Conservation (phyloP, 805 yeast genomes). For the Candida sakaeoensis region DNA sequence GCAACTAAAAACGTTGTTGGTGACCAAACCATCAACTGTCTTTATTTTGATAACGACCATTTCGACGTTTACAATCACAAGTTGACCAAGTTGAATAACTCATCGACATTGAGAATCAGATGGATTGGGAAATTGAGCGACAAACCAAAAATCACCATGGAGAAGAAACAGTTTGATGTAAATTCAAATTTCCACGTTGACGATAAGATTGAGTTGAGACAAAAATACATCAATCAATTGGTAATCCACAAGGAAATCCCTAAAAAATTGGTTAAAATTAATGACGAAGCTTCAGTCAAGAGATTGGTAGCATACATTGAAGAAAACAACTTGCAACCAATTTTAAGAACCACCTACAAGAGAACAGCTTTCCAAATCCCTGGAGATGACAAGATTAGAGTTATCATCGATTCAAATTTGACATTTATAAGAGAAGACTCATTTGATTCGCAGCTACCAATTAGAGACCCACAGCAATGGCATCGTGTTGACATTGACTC, state of each 20-base stretch:
- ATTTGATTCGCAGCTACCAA: slow-evolving; percentile 79
- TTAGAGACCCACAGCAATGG: slow-evolving; percentile 86
- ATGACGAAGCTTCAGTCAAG: slow-evolving; percentile 50
- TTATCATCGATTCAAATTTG: slow-evolving; percentile 86
- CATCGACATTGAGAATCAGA: slow-evolving; percentile 77
- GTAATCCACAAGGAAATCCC: slow-evolving; percentile 48
- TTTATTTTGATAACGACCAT: slow-evolving; percentile 80
- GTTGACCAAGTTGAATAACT: slow-evolving; percentile 61
- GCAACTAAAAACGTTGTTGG: slow-evolving; percentile 21
- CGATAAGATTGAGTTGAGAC: slow-evolving; percentile 67
- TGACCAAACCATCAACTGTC: slow-evolving; percentile 73
- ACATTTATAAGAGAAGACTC: slow-evolving; percentile 86
- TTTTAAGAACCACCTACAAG: slow-evolving; percentile 79
- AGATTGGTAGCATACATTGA: slow-evolving; percentile 58
- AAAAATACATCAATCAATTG: slow-evolving; percentile 75
- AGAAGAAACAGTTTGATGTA: slow-evolving; percentile 70
- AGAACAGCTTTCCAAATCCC: slow-evolving; percentile 98
- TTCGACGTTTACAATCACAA: slow-evolving; percentile 87
- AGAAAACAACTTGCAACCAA: slow-evolving; percentile 73
- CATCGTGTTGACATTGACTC: slow-evolving; percentile 88
- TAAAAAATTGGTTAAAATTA: slow-evolving; percentile 54
- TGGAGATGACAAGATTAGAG: slow-evolving; percentile 89
- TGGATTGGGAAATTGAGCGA: slow-evolving; percentile 85
- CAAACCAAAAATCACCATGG: slow-evolving; percentile 75
- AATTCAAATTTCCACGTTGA: slow-evolving; percentile 50